A percentile compares a stretch with the other conserved stretches of the same genome.
Conservation (phyloP, 805 yeast genomes). For the Pichia californica region DNA sequence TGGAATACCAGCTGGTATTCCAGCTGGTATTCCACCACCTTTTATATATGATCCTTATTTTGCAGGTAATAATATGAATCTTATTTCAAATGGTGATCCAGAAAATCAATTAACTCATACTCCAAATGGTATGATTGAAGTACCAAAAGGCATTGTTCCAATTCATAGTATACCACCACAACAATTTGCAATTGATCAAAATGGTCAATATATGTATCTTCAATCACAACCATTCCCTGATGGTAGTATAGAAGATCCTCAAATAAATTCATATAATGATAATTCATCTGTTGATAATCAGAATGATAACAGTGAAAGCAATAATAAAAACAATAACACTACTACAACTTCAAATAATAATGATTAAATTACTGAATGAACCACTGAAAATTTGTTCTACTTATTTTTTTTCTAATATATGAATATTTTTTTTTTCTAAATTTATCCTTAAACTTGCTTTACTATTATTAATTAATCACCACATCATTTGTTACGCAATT, state of each 20-base stretch:
- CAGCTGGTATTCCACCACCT: constrained; percentile 26
- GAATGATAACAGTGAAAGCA: background rate
- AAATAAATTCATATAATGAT: background rate
- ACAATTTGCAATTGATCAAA: constrained; percentile 23
- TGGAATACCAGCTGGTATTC: constrained; percentile 24
- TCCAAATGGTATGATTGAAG: constrained; percentile 1
- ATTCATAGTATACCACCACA: constrained; percentile 11
- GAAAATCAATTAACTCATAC: background rate
- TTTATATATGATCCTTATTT: constrained; percentile 30
- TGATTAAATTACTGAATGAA: too few species aligned
- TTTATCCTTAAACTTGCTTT: too few species aligned
- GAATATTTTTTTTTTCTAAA: too few species aligned
- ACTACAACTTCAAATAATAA: background rate
- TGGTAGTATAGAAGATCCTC: constrained; percentile 13
- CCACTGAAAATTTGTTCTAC: too few species aligned
- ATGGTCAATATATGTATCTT: constrained; percentile 25
- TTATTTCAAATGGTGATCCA: background rate
- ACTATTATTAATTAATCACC: too few species aligned
- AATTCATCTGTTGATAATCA: background rate
- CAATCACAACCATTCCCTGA: constrained; percentile 19
- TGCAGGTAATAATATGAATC: constrained; percentile 10
- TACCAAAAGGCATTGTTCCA: constrained; percentile 1
- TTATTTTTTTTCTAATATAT: too few species aligned
- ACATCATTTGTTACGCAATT: too few species aligned
- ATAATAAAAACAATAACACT: background rate